phyloP scores from a whole-genome alignment of 768 basidiomycete species.

The Tricholoma sp. region DNA sequence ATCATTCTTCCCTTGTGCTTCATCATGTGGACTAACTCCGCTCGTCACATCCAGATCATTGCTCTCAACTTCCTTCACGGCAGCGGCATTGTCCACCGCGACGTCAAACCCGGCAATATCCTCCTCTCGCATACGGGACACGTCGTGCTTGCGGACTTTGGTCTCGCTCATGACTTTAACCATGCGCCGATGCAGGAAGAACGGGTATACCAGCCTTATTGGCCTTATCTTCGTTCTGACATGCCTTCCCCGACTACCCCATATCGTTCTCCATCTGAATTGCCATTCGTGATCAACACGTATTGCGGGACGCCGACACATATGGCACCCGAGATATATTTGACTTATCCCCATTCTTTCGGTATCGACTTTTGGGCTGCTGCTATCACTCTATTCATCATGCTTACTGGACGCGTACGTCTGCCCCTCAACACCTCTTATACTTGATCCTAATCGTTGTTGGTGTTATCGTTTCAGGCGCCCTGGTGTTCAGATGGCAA shows the following conservation, averaged over 20 bases:
- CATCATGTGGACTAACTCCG: not conserved
- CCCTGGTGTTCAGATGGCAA: not conserved
- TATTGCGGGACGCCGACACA: not conserved
- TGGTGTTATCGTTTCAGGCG: not conserved
- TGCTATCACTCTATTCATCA: not conserved
- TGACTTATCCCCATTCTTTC: not conserved
- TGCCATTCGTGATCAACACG: not conserved
- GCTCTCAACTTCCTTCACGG: not conserved
- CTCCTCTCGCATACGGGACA: not conserved
- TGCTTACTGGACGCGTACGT: conserved; percentile 2
- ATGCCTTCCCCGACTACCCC: not conserved
- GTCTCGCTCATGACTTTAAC: not conserved
- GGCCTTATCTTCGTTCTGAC: not conserved
- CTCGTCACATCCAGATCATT: not conserved
- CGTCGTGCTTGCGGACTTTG: not conserved
- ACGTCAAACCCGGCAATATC: conserved; percentile 3
- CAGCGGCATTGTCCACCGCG: not conserved
- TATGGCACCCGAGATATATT: conserved; percentile 1
- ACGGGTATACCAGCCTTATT: not conserved
- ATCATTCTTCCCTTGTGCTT: not conserved
- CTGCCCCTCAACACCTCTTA: not conserved
- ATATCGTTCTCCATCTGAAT: not conserved
- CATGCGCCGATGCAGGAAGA: not conserved
- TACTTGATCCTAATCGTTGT: not conserved
- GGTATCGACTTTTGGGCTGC: not conserved